These are phyloP conservation scores for Sungouiella blattae DNA, from an alignment of 805 yeast species.

Conservation along the genomic window DNA sequence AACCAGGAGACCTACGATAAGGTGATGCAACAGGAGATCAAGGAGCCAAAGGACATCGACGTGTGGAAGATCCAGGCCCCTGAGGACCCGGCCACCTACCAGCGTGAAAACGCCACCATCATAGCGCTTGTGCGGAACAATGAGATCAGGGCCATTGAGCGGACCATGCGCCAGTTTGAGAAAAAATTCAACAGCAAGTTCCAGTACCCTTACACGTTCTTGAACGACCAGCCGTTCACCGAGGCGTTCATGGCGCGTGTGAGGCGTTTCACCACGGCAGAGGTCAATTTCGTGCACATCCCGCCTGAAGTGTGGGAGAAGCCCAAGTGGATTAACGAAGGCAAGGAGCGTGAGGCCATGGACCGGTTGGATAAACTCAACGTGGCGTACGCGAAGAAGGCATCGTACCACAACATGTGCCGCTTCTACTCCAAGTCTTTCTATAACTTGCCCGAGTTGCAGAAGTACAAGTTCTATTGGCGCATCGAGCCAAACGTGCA, in stretches of 20 bases:
- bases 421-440: constrained; percentile 68
- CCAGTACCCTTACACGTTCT: constrained; percentile 75
- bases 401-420: constrained; percentile 82
- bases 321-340: constrained; percentile 54
- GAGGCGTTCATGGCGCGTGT: constrained; percentile 51
- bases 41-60: constrained; percentile 47
- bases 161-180: constrained; percentile 61
- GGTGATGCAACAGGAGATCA: constrained; percentile 33
- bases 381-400: constrained; percentile 58
- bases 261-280: constrained; percentile 26
- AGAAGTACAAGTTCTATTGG: constrained; percentile 71
- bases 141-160: constrained; percentile 48
- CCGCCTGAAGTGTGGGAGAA: constrained; percentile 50
- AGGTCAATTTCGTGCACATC: constrained; percentile 38
- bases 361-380: constrained; percentile 36
- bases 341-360: constrained; percentile 39
- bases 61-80: constrained; percentile 28
- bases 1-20: constrained; percentile 39
- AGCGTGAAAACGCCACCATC: constrained; percentile 72
- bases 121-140: constrained; percentile 67
- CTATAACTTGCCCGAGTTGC: constrained; percentile 59
- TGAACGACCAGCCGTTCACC: constrained; percentile 68
- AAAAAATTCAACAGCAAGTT: constrained; percentile 62
- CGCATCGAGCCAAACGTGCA: constrained; percentile 72
- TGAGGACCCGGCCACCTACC: constrained; percentile 20